Evolutionary conservation across 192 early-diverging fungal genomes (phyloP).

Genomic region (Anaeromyces robustus): DNA sequence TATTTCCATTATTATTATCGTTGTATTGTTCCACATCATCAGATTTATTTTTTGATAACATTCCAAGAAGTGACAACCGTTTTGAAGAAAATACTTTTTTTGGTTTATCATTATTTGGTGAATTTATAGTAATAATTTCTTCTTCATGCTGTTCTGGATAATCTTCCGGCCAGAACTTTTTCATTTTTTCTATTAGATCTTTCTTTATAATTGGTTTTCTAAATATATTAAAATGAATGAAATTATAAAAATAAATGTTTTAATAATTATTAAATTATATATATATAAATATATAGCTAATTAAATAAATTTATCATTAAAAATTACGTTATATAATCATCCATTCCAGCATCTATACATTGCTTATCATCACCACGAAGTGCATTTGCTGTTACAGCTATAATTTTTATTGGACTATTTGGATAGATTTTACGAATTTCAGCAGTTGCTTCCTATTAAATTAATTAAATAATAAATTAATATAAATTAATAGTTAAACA

Average conservation of each 20-base stretch:
- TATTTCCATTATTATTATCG: no score
- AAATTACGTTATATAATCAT: conserved; percentile 60
- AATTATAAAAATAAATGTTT: no score
- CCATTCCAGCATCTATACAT: conserved; percentile 71
- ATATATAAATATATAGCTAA: no score
- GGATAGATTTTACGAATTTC: conserved; percentile 21
- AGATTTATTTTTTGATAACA: background rate
- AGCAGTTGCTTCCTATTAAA: conserved; percentile 12
- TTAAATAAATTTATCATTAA: no score
- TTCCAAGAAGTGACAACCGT: background rate
- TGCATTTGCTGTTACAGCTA: conserved; percentile 77
- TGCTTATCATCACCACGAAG: conserved; percentile 81
- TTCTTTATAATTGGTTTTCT: conserved; percentile 38
- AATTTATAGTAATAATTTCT: background rate
- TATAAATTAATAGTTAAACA: no score
- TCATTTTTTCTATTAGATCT: conserved; percentile 3
- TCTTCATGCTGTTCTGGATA: background rate
- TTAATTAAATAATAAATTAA: no score
- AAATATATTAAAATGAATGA: no score
- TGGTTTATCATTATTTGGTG: background rate
- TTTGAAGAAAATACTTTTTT: background rate
- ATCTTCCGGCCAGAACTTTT: background rate
- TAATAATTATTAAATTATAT: no score
- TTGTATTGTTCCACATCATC: background rate
- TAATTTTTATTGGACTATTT: conserved; percentile 53